Conservation (phyloP, 805 yeast genomes). For the Kodamaea lidongshanica region DNA sequence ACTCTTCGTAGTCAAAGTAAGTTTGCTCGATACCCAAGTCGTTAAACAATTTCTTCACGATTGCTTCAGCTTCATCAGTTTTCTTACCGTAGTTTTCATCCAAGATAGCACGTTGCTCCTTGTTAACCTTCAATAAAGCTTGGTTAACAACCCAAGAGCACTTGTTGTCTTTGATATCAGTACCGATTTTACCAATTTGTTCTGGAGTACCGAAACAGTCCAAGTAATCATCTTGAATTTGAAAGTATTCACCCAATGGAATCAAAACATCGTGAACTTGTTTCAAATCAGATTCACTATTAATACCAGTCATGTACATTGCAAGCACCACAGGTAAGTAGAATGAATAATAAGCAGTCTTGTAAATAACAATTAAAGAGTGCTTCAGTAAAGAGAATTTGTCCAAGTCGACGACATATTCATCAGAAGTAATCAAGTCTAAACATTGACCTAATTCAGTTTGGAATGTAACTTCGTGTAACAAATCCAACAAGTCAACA, state of each 20-base stretch:
- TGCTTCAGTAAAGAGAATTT: slow-evolving; percentile 87
- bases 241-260: slow-evolving; percentile 97
- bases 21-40: slow-evolving; percentile 65
- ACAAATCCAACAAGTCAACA: slow-evolving; percentile 83
- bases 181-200: slow-evolving; percentile 96
- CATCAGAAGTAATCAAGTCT: slow-evolving; percentile 96
- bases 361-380: slow-evolving; percentile 90
- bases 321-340: slow-evolving; percentile 96
- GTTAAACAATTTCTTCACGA: slow-evolving; percentile 65
- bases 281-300: slow-evolving; percentile 64
- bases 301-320: slow-evolving; percentile 84
- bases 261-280: slow-evolving; percentile 85
- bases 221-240: slow-evolving; percentile 94
- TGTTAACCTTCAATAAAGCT: slow-evolving; percentile 71
- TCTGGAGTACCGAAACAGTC: slow-evolving; percentile 98
- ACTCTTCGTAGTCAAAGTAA: slow-evolving; percentile 81
- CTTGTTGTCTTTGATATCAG: slow-evolving; percentile 96
- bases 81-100: slow-evolving; percentile 90
- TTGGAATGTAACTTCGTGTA: slow-evolving; percentile 96
- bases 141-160: slow-evolving; percentile 97
- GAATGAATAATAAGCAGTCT: slow-evolving; percentile 96
- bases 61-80: slow-evolving; percentile 58
- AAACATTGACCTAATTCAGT: slow-evolving; percentile 95
- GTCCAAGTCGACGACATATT: slow-evolving; percentile 81
- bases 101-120: slow-evolving; percentile 75